These are phyloP conservation scores for Umbelopsis sp. DNA, from an alignment of 371 early-diverging fungal genomes.

Conservation along the genomic window DNA sequence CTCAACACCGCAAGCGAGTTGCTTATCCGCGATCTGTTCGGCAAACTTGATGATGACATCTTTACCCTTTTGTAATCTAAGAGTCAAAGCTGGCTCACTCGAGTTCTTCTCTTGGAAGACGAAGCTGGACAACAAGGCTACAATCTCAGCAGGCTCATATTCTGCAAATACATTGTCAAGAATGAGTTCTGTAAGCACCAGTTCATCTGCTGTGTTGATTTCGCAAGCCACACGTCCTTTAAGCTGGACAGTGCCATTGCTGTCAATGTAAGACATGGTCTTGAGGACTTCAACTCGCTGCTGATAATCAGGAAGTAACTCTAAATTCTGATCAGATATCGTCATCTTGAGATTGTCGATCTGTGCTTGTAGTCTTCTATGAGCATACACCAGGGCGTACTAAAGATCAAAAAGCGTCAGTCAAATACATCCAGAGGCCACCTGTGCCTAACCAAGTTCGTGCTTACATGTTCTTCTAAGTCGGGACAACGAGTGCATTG, in stretches of 20 bases:
- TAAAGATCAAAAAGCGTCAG: constrained; percentile 19
- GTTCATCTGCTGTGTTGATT: constrained; percentile 95
- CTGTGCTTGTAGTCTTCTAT: constrained; percentile 66
- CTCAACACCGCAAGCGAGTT: constrained; percentile 73
- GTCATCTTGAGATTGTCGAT: constrained; percentile 75
- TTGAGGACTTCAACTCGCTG: constrained; percentile 85
- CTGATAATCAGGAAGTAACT: constrained; percentile 91
- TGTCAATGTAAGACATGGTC: constrained; percentile 79
- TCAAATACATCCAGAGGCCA: background rate
- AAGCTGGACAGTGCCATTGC: constrained; percentile 84
- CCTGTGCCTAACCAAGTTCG: background rate
- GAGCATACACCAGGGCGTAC: constrained; percentile 74
- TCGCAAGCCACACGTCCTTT: constrained; percentile 99
- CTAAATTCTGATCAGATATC: constrained; percentile 90
- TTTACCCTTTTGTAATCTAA: constrained; percentile 63
- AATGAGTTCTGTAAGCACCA: constrained; percentile 97
- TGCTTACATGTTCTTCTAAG: constrained; percentile 72
- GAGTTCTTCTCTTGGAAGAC: constrained; percentile 93
- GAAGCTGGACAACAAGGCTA: constrained; percentile 94
- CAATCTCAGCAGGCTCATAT: constrained; percentile 91
- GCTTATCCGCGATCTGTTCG: constrained; percentile 71
- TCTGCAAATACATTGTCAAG: constrained; percentile 94
- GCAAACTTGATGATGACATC: constrained; percentile 68
- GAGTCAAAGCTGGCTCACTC: constrained; percentile 66
- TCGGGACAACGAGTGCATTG: constrained; percentile 88